Conservation (phyloP, 352 stramenopile genomes). For the Pythium diclinum region DNA sequence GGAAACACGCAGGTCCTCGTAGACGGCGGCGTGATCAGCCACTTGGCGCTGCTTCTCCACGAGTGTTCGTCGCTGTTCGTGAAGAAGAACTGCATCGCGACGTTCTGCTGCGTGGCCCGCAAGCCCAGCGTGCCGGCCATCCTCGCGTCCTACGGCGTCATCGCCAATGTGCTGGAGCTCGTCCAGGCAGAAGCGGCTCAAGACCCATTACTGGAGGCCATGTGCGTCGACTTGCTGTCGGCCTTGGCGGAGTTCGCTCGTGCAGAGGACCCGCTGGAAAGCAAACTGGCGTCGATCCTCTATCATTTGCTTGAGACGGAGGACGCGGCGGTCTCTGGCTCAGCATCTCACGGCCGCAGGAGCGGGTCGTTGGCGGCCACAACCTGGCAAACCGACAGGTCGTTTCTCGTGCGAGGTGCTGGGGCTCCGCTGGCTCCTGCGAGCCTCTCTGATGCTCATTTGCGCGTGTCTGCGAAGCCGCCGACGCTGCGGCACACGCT, state of each 20-base stretch:
- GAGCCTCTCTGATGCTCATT: slow-evolving; percentile 32
- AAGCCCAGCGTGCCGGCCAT: slow-evolving; percentile 40
- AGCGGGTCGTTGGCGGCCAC: not conserved
- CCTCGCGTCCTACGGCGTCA: slow-evolving; percentile 53
- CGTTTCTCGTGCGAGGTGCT: slow-evolving; percentile 41
- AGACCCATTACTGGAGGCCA: slow-evolving; percentile 42
- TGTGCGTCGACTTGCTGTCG: slow-evolving; percentile 68
- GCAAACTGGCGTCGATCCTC: slow-evolving; percentile 50
- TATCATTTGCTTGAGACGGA: slow-evolving; percentile 60
- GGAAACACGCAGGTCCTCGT: slow-evolving; percentile 65
- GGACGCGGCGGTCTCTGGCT: slow-evolving; percentile 18
- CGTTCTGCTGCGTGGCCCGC: slow-evolving; percentile 55
- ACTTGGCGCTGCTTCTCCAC: slow-evolving; percentile 50
- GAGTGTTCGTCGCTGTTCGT: slow-evolving; percentile 37
- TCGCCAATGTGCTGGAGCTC: slow-evolving; percentile 51
- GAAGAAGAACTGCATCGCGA: slow-evolving; percentile 68
- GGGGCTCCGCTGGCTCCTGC: slow-evolving; percentile 29
- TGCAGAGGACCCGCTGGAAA: slow-evolving; percentile 47
- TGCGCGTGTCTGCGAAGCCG: slow-evolving; percentile 21
- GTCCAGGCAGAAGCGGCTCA: slow-evolving; percentile 29
- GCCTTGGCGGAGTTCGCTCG: slow-evolving; percentile 58
- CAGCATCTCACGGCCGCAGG: not conserved
- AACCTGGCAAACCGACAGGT: slow-evolving; percentile 56
- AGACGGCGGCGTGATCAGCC: slow-evolving; percentile 47
- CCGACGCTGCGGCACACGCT: slow-evolving; percentile 32